These are phyloP conservation scores for Teunomyces funiuensis DNA, from an alignment of 805 yeast species.

Conservation along the genomic window DNA sequence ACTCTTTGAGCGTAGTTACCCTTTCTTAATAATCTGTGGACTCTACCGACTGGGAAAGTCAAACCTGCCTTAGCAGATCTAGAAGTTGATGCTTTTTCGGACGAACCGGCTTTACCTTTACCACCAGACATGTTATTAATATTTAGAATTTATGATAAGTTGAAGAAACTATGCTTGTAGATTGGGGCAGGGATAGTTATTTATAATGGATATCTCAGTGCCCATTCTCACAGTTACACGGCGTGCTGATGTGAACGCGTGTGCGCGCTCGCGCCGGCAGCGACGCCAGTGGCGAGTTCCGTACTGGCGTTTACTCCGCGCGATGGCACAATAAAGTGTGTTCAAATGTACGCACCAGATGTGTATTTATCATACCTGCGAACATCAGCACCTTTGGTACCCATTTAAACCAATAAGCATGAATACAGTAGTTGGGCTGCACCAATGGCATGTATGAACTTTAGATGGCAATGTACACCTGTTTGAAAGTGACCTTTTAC, in stretches of 20 bases:
- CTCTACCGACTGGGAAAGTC: slow-evolving; percentile 53
- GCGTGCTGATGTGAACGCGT: slow-evolving; percentile 1
- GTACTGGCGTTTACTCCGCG: slow-evolving; percentile 5
- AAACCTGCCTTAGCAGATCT: slow-evolving; percentile 52
- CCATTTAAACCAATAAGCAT: background rate
- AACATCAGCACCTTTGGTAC: background rate
- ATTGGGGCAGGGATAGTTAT: slow-evolving; percentile 3
- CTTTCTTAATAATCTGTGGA: slow-evolving; percentile 51
- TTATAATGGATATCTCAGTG: background rate
- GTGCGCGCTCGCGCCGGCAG: background rate
- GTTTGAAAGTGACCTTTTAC: background rate
- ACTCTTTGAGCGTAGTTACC: slow-evolving; percentile 54
- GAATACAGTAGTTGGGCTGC: no score
- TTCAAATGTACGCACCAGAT: background rate
- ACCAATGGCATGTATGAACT: no score
- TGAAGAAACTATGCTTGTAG: background rate
- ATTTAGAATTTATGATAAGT: slow-evolving; percentile 2
- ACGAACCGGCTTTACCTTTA: slow-evolving; percentile 43
- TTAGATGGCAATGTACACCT: no score
- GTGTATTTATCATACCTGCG: background rate
- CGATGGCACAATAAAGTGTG: background rate
- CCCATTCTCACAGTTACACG: background rate
- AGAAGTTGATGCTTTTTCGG: slow-evolving; percentile 49
- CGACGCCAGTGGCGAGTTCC: background rate
- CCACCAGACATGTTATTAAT: slow-evolving; percentile 18